phyloP scores from a whole-genome alignment of 2,329 filamentous ascomycete genomes.

The Exophiala sp. region DNA sequence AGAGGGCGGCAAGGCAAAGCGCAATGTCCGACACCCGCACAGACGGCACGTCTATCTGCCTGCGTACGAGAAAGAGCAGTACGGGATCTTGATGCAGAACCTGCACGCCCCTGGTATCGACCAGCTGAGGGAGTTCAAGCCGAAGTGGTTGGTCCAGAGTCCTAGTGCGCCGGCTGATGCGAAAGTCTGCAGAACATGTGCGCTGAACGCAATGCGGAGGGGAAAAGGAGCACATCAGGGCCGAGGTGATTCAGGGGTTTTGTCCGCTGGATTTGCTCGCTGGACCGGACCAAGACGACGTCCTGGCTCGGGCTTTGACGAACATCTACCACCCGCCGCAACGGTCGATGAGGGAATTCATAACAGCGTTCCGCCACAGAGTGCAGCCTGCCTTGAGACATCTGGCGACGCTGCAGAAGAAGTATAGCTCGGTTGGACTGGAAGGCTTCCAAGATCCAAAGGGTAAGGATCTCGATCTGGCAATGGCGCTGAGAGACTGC shows the following conservation, averaged over 20 bases:
- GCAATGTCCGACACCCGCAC: slow-evolving; percentile 43
- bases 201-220: slow-evolving; percentile 48
- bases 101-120: slow-evolving; percentile 50
- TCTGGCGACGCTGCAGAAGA: slow-evolving; percentile 22
- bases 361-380: slow-evolving; percentile 31
- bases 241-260: slow-evolving; percentile 40
- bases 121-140: slow-evolving; percentile 63
- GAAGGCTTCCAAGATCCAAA: slow-evolving; percentile 26
- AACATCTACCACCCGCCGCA: slow-evolving; percentile 22
- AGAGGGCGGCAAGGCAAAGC: background rate
- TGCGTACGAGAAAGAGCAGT: slow-evolving; percentile 47
- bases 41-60: slow-evolving; percentile 48
- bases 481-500: slow-evolving; percentile 77
- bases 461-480: slow-evolving; percentile 53
- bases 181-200: slow-evolving; percentile 68
- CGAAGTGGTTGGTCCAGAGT: slow-evolving; percentile 76
- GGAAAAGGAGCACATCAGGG: slow-evolving; percentile 29
- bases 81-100: slow-evolving; percentile 66
- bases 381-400: slow-evolving; percentile 35
- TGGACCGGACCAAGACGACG: slow-evolving; percentile 31
- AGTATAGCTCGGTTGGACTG: slow-evolving; percentile 29
- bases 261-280: slow-evolving; percentile 60
- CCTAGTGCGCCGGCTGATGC: slow-evolving; percentile 60
- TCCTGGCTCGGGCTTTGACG: slow-evolving; percentile 38
- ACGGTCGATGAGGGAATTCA: slow-evolving; percentile 31